Conservation (phyloP, 768 basidiomycete genomes). For the Suillus plorans region DNA sequence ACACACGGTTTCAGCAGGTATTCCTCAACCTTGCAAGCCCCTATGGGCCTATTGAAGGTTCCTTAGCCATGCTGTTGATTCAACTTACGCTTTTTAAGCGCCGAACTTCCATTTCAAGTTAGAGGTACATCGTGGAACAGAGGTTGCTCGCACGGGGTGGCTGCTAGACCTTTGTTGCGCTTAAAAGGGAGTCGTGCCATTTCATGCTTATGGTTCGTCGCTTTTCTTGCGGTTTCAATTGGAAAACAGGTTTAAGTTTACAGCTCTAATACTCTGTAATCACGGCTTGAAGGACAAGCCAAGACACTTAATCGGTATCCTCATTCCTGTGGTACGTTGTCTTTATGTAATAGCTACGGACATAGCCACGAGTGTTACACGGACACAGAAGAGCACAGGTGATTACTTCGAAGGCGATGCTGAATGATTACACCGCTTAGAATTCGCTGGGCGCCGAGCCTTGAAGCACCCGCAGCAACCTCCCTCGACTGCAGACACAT, state of each 20-base stretch:
- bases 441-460: background rate
- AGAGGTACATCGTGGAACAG: background rate
- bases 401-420: background rate
- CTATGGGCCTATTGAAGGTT: conserved; percentile 1
- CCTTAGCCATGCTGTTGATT: conserved; percentile 10
- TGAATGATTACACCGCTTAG: background rate
- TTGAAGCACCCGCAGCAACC: background rate
- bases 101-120: background rate
- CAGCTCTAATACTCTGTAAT: background rate
- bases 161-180: background rate
- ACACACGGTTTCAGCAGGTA: conserved; percentile 54
- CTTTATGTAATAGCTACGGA: background rate
- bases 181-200: background rate
- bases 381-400: background rate
- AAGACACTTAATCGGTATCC: background rate
- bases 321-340: background rate
- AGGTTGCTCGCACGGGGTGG: background rate
- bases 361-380: background rate
- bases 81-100: conserved; percentile 8
- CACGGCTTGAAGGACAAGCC: background rate
- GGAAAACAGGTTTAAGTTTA: background rate
- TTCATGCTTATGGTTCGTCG: background rate
- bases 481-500: background rate
- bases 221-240: background rate
- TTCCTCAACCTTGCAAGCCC: conserved; percentile 69